Evolutionary conservation across 805 yeast genomes (phyloP).

Genomic region (Debaryomyces tyrocola): DNA sequence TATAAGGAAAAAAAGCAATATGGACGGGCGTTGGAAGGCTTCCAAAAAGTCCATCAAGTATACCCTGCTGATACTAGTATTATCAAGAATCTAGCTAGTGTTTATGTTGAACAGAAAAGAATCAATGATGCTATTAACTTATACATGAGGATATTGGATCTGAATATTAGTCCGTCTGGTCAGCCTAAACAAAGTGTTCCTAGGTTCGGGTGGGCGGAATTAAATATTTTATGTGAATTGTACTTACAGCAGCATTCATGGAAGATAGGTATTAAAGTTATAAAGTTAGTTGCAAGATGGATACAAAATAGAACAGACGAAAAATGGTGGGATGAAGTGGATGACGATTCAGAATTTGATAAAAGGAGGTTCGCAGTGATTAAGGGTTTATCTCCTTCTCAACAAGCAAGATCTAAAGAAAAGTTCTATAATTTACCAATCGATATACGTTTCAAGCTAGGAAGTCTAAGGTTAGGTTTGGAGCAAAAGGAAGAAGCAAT

Average conservation of each 20-base stretch:
- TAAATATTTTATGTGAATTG: constrained; percentile 80
- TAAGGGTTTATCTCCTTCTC: constrained; percentile 22
- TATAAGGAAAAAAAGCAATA: constrained; percentile 65
- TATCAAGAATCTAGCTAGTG: constrained; percentile 56
- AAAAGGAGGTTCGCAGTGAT: constrained; percentile 49
- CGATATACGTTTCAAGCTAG: constrained; percentile 83
- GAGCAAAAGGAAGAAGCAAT: constrained; percentile 70
- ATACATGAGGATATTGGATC: constrained; percentile 62
- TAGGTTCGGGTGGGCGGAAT: constrained; percentile 81
- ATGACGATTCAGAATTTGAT: constrained; percentile 84
- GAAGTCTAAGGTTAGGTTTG: constrained; percentile 66
- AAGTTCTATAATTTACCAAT: constrained; percentile 61
- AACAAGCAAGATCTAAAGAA: constrained; percentile 13
- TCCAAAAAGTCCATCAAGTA: constrained; percentile 52
- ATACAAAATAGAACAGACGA: constrained; percentile 67
- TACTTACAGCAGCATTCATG: constrained; percentile 69
- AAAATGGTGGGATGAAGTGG: constrained; percentile 61
- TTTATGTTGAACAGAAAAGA: constrained; percentile 56
- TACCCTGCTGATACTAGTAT: constrained; percentile 62
- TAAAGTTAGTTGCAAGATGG: constrained; percentile 80
- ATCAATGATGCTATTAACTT: constrained; percentile 72
- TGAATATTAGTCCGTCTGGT: constrained; percentile 45
- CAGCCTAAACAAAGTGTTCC: constrained; percentile 31
- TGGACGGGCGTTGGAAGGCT: constrained; percentile 73
- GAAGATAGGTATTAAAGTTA: constrained; percentile 59